Conservation (phyloP, 495 filamentous ascomycete species). For the Saxophila tyrrhenica region DNA sequence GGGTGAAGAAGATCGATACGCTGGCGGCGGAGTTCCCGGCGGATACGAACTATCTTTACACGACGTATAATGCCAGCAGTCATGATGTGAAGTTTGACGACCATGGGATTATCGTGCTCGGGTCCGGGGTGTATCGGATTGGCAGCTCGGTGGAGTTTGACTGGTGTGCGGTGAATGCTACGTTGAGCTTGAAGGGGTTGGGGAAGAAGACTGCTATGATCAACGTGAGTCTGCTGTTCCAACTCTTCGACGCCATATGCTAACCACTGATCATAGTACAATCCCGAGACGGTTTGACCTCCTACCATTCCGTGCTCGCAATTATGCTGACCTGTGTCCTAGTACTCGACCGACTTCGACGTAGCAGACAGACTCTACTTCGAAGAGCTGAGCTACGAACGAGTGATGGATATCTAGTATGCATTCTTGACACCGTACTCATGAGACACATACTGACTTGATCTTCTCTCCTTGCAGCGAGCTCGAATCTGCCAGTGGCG, state of each 20-base stretch:
- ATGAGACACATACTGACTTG: too few species aligned
- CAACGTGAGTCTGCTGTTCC: slow-evolving; percentile 39
- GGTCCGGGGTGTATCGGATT: slow-evolving; percentile 92
- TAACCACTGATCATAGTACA: slow-evolving; percentile 38
- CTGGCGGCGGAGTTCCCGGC: slow-evolving; percentile 97
- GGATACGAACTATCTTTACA: slow-evolving; percentile 94
- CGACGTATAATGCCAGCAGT: slow-evolving; percentile 91
- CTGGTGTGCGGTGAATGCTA: slow-evolving; percentile 95
- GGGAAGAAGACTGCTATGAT: slow-evolving; percentile 99
- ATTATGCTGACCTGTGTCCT: too few species aligned
- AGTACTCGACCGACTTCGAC: slow-evolving; percentile 76
- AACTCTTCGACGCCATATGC: not conserved
- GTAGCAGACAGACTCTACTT: slow-evolving; percentile 94
- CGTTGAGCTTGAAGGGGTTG: slow-evolving; percentile 71
- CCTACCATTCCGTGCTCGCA: too few species aligned
- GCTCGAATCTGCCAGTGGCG: slow-evolving; percentile 72
- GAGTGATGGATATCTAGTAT: slow-evolving; percentile 76
- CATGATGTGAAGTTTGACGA: slow-evolving; percentile 95
- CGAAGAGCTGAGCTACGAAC: slow-evolving; percentile 92
- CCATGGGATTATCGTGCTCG: slow-evolving; percentile 79
- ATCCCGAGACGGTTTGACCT: slow-evolving; percentile 78
- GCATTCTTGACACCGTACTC: too few species aligned
- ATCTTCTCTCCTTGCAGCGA: too few species aligned
- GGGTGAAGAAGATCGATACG: slow-evolving; percentile 97
- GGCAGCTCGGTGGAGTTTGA: slow-evolving; percentile 97